A percentile compares a stretch with the other conserved stretches of the same genome.
Conservation (phyloP, 306 rosid genomes). For the Canavalia ensiformis region DNA sequence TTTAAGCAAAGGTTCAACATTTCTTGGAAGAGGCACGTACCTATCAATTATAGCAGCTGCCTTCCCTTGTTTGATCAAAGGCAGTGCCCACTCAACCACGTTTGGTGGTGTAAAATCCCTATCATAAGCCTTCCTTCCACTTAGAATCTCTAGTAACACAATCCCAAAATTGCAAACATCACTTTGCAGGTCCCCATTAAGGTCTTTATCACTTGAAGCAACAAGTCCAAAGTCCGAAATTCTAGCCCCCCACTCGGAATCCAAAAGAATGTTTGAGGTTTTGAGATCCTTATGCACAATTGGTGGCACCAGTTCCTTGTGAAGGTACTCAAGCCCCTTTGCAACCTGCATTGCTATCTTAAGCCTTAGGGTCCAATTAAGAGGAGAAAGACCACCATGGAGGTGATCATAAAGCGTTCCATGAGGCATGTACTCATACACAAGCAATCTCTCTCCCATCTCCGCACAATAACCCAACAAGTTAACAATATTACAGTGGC, state of each 20-base stretch:
- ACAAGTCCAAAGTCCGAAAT: conserved; percentile 84
- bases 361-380: conserved; percentile 77
- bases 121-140: conserved; percentile 89
- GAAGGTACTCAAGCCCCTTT: conserved; percentile 86
- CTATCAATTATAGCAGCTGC: conserved; percentile 79
- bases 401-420: conserved; percentile 92
- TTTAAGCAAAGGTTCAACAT: conserved; percentile 87
- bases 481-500: conserved; percentile 83
- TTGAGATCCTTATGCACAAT: conserved; percentile 78
- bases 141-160: conserved; percentile 82
- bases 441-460: conserved; percentile 97
- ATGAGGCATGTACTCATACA: conserved; percentile 90
- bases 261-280: conserved; percentile 84
- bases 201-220: conserved; percentile 65
- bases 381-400: conserved; percentile 92
- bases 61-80: conserved; percentile 78
- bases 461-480: conserved; percentile 90
- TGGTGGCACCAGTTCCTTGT: conserved; percentile 79
- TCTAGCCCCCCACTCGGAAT: conserved; percentile 84
- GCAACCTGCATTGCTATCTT: conserved; percentile 85
- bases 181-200: conserved; percentile 55
- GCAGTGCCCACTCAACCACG: conserved; percentile 88
- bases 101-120: conserved; percentile 70
- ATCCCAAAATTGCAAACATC: conserved; percentile 83
- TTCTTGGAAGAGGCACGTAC: conserved; percentile 70